Percentiles rank a stretch among this genome's conserved stretches.
phyloP scores from a whole-genome alignment of 495 filamentous ascomycete species.

The Chlorociboria aeruginascens region DNA sequence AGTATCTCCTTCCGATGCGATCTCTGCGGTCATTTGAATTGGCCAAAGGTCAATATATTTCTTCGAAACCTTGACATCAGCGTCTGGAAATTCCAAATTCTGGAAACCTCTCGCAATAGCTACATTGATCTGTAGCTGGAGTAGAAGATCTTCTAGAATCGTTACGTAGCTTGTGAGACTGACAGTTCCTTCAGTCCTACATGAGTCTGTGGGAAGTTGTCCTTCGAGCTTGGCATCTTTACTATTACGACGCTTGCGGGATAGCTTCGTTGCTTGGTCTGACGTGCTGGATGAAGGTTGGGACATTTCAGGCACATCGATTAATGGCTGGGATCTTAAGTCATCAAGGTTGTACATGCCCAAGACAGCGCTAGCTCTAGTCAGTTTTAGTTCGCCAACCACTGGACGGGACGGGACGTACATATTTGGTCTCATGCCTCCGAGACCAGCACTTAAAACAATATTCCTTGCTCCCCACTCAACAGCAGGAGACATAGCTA shows the following conservation, averaged over 20 bases:
- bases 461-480: slow-evolving; percentile 81
- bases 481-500: slow-evolving; percentile 67
- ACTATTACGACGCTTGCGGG: slow-evolving; percentile 29
- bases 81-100: slow-evolving; percentile 54
- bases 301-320: slow-evolving; percentile 22
- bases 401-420: slow-evolving; percentile 37
- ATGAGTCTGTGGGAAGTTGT: slow-evolving; percentile 47
- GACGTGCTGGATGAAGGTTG: slow-evolving; percentile 13
- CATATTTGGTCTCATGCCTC: slow-evolving; percentile 88
- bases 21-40: slow-evolving; percentile 72
- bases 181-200: slow-evolving; percentile 49
- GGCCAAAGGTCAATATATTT: slow-evolving; percentile 85
- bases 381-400: too few relatives aligned
- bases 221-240: slow-evolving; percentile 18
- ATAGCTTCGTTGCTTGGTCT: slow-evolving; percentile 8
- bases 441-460: slow-evolving; percentile 67
- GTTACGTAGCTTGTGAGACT: slow-evolving; percentile 62
- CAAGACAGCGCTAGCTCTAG: slow-evolving; percentile 15
- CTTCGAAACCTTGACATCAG: slow-evolving; percentile 37
- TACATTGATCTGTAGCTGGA: slow-evolving; percentile 73
- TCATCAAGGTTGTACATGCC: slow-evolving; percentile 69
- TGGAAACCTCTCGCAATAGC: slow-evolving; percentile 78
- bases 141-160: slow-evolving; percentile 68
- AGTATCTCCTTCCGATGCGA: slow-evolving; percentile 44
- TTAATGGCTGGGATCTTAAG: slow-evolving; percentile 25